Evolutionary conservation across 192 early-diverging fungal genomes (phyloP).

Genomic region (Coemansia sp.): DNA sequence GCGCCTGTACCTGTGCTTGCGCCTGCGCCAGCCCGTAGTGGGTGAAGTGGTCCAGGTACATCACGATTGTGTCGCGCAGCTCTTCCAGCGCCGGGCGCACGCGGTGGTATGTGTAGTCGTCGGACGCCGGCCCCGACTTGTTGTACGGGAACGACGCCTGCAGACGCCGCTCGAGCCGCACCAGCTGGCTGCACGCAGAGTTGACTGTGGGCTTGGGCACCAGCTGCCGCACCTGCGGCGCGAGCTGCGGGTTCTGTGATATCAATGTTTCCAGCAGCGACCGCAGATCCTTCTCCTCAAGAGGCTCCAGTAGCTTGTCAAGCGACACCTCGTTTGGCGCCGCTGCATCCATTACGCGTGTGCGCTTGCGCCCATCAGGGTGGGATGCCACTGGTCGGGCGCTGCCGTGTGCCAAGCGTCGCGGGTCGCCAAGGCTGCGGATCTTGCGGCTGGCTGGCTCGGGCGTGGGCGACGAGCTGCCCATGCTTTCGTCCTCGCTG

Average conservation of each 20-base stretch:
- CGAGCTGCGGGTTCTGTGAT: constrained; percentile 69
- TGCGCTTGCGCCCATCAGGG: constrained; percentile 37
- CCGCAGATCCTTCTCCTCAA: constrained; percentile 75
- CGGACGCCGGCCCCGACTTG: constrained; percentile 68
- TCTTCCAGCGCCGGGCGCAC: constrained; percentile 75
- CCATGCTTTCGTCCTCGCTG: constrained; percentile 55
- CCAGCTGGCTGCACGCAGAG: constrained; percentile 67
- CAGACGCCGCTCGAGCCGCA: constrained; percentile 68
- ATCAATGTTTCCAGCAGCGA: constrained; percentile 72
- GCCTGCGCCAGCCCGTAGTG: constrained; percentile 73
- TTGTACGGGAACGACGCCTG: constrained; percentile 84
- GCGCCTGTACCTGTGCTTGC: constrained; percentile 14
- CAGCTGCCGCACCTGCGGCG: constrained; percentile 66
- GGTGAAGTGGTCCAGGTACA: constrained; percentile 76
- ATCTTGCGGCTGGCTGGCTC: constrained; percentile 32
- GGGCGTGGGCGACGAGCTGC: constrained; percentile 44
- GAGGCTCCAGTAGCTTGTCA: constrained; percentile 57
- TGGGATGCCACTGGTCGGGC: background rate
- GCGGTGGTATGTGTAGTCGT: constrained; percentile 90
- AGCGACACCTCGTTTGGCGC: constrained; percentile 40
- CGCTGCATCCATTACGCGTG: constrained; percentile 24
- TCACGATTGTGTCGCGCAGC: constrained; percentile 68
- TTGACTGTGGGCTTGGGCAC: constrained; percentile 84
- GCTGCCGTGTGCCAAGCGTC: constrained; percentile 9
- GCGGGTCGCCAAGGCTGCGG: constrained; percentile 19